Evolutionary conservation across 768 basidiomycete genomes (phyloP).

Genomic region (Rhodotorula sphaerocarpa): DNA sequence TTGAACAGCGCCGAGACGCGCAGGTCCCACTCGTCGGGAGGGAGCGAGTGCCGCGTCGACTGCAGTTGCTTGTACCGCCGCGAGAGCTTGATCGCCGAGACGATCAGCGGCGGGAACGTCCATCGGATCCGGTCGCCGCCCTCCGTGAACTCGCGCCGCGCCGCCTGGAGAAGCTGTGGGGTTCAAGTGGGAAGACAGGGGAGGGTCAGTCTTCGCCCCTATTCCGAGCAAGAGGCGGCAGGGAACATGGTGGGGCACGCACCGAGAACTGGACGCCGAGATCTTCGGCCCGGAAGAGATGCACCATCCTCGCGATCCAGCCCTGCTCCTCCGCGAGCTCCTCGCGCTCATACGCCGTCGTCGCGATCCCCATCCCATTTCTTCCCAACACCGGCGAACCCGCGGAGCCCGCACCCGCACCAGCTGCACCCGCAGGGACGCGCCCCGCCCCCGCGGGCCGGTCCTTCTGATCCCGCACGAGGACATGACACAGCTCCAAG

Average conservation of each 20-base stretch:
- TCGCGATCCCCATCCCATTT: slow-evolving; percentile 46
- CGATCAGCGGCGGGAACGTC: slow-evolving; percentile 93
- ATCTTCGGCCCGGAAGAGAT: slow-evolving; percentile 81
- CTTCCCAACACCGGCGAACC: slow-evolving; percentile 34
- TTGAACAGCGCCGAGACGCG: slow-evolving; percentile 84
- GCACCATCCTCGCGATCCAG: slow-evolving; percentile 97
- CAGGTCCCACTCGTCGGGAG: slow-evolving; percentile 60
- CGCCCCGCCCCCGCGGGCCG: slow-evolving; percentile 27
- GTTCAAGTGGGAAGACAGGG: too few species aligned
- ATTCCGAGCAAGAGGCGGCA: not conserved
- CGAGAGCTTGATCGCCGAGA: slow-evolving; percentile 83
- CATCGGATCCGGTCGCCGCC: slow-evolving; percentile 93
- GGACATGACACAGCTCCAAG: slow-evolving; percentile 80
- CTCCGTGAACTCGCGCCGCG: slow-evolving; percentile 69
- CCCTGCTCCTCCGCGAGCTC: slow-evolving; percentile 98
- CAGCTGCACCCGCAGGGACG: slow-evolving; percentile 52
- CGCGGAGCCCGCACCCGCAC: slow-evolving; percentile 41
- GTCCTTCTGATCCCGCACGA: slow-evolving; percentile 65
- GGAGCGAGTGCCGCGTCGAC: slow-evolving; percentile 4
- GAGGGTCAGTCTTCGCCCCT: too few species aligned
- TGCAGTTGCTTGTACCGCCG: slow-evolving; percentile 54
- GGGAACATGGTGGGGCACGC: slow-evolving; percentile 36
- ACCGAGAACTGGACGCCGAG: slow-evolving; percentile 85
- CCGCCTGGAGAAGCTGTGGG: slow-evolving; percentile 73
- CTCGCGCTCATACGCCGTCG: slow-evolving; percentile 56